Base-by-base conservation (phyloP, 225 moss, liverwort and hornwort species). In the Ulota crispa region DNA sequence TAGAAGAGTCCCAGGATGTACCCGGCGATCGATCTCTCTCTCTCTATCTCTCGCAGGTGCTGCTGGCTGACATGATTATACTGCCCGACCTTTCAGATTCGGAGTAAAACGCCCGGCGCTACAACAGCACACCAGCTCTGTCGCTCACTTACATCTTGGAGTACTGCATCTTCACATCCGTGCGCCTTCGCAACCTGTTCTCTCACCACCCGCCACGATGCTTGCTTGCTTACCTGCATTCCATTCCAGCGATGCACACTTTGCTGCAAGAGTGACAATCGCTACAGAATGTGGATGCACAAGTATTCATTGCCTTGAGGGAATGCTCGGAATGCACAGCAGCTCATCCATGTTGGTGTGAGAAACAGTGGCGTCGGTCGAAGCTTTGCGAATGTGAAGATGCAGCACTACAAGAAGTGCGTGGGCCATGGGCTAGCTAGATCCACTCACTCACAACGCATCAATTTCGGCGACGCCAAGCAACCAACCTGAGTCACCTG, bases 391-490 rank as follows among this genome's bases (percentile, higher is more conserved):
- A 70, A 30, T 72, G 42, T 62, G 85, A 54, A 85, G 89, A 89
- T 89, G 89, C 89, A 87, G 89, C 85, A 89, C 89, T 89, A 64
- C 89, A 87, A 87, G 89, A 89, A 89, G 89, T 89, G 89, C 72
- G 87, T 87, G 89, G 60, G 81, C 83, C 62, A 76, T 81, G 83
- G 52, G 87, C 39, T 36, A 36, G 36, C 89, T 88, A 77, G 52
- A 55, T 68, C 66, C 19, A 27, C 20, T 65, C 42, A 43, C 23
- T 52, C 18, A 16, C 18, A 50, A 2, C 16, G 13, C 43, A 43
- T 45, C 45, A 50, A 20, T 52, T 50, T 62, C 80, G 24, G 36
- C 41, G 15, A 45, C 23, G 30, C 75, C 70, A 63, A 36, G 28
- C 62, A 5, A 32, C 43, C 34, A 57, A 32, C 64, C 41, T 41